Evolutionary conservation across 352 stramenopile species (phyloP).

Genomic region (Phytophthora agathidicida): DNA sequence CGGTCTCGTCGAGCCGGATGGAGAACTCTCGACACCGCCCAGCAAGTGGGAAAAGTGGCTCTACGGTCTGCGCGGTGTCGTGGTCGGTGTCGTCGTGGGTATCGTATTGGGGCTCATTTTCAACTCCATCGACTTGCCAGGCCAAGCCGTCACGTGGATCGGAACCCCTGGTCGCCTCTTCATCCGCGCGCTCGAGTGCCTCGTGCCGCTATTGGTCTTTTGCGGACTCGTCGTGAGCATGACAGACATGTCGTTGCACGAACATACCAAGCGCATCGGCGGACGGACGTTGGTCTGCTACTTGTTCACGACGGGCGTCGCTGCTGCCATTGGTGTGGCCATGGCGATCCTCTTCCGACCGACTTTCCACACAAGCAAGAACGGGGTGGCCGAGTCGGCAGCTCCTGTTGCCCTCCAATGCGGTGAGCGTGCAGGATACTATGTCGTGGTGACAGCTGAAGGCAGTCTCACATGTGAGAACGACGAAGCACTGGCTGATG

Average conservation of each 20-base stretch:
- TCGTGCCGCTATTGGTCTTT: conserved; percentile 55
- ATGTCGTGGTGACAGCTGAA: conserved; percentile 18
- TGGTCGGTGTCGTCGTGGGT: conserved; percentile 30
- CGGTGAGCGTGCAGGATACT: conserved; percentile 25
- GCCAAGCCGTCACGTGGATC: conserved; percentile 39
- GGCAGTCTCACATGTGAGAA: conserved; percentile 22
- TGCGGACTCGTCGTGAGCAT: conserved; percentile 49
- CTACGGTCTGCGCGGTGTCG: conserved; percentile 39
- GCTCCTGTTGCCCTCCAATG: conserved; percentile 28
- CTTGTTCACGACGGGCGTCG: conserved; percentile 38
- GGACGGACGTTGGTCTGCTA: conserved; percentile 37
- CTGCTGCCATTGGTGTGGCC: conserved; percentile 35
- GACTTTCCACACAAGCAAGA: conserved; percentile 29
- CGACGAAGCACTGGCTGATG: conserved; percentile 2
- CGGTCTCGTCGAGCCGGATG: conserved; percentile 17
- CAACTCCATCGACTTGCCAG: conserved; percentile 27
- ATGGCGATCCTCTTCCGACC: conserved; percentile 42
- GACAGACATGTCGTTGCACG: conserved; percentile 43
- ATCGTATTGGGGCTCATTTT: conserved; percentile 23
- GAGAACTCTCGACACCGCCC: conserved; percentile 9
- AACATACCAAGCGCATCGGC: conserved; percentile 43
- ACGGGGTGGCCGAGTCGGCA: conserved; percentile 3
- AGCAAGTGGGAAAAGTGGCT: conserved; percentile 24
- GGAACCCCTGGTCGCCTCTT: conserved; percentile 48
- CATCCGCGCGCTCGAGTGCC: conserved; percentile 52